phyloP scores from a whole-genome alignment of 371 early-diverging fungal species.

The Saksenaea vasiformis region DNA sequence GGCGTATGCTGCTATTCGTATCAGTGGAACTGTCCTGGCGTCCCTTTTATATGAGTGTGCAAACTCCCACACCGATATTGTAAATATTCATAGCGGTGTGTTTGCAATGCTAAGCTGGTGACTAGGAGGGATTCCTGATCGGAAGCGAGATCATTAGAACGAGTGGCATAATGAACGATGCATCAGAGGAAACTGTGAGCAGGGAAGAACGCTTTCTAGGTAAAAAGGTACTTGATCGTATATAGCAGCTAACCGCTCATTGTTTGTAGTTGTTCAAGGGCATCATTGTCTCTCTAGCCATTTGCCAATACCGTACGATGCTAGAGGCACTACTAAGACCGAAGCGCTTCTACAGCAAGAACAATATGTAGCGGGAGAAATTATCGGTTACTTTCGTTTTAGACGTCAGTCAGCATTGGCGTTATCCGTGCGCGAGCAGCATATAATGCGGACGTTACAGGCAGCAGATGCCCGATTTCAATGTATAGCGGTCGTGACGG shows the following conservation, averaged over 20 bases:
- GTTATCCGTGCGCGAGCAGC: constrained; percentile 16
- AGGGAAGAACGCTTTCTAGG: constrained; percentile 9
- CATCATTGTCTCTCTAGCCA: constrained; percentile 5
- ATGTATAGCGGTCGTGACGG: constrained; percentile 19
- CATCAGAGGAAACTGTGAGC: constrained; percentile 1
- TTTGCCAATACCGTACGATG: constrained; percentile 9
- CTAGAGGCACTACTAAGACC: constrained; percentile 2
- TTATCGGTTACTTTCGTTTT: constrained; percentile 23
- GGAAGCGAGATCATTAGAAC: constrained; percentile 11
- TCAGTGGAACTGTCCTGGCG: constrained; percentile 19
- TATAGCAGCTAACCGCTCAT: background rate
- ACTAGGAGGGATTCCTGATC: constrained; percentile 21
- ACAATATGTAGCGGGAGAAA: background rate
- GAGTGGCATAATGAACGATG: constrained; percentile 9
- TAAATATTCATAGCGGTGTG: background rate
- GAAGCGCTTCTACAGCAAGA: constrained; percentile 4
- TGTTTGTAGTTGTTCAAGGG: constrained; percentile 13
- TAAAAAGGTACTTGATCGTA: background rate
- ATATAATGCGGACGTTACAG: constrained; percentile 1
- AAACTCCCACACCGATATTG: constrained; percentile 15
- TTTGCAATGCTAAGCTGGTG: background rate
- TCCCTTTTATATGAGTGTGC: constrained; percentile 19
- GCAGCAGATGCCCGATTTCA: background rate
- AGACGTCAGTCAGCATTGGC: constrained; percentile 16
- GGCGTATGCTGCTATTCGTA: constrained; percentile 11